A percentile compares a stretch with the other conserved stretches of the same genome.
These are phyloP conservation scores for Alternaria alternata DNA, from an alignment of 2,329 filamentous ascomycete species.

Conservation along the genomic window DNA sequence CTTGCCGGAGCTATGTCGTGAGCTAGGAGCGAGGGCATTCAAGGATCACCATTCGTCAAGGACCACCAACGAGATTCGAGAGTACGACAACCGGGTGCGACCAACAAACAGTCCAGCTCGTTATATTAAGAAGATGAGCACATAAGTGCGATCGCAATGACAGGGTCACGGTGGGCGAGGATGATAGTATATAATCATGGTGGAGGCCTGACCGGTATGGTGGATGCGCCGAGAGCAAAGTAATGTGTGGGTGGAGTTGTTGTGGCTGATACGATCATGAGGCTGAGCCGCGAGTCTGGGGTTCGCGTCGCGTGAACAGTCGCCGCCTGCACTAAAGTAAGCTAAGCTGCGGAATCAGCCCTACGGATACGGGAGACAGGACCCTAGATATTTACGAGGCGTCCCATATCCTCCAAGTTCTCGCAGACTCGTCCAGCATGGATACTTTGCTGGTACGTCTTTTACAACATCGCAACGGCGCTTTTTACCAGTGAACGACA, in stretches of 20 bases:
- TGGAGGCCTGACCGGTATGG: constrained; percentile 10
- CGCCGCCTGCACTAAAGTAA: not conserved
- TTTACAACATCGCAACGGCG: not conserved
- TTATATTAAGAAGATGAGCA: not conserved
- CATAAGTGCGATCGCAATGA: not conserved
- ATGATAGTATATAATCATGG: not conserved
- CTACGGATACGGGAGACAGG: not conserved
- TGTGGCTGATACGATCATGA: constrained; percentile 19
- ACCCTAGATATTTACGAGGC: not conserved
- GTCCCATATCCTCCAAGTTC: no score
- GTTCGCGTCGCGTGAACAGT: constrained; percentile 5
- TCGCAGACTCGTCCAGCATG: not conserved
- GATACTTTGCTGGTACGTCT: not conserved
- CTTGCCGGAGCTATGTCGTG: constrained; percentile 3
- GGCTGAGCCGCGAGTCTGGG: constrained; percentile 9
- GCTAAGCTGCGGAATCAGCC: constrained; percentile 10
- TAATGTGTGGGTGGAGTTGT: constrained; percentile 1
- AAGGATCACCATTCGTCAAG: constrained; percentile 9
- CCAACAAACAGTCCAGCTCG: constrained; percentile 2
- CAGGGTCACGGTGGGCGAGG: not conserved
- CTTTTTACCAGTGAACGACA: not conserved
- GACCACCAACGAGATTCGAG: not conserved
- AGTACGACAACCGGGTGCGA: constrained; percentile 6
- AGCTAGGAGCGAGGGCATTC: constrained; percentile 1
- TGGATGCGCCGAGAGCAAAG: not conserved